phyloP scores from a whole-genome alignment of 768 basidiomycete genomes.

The Russula compacta region DNA sequence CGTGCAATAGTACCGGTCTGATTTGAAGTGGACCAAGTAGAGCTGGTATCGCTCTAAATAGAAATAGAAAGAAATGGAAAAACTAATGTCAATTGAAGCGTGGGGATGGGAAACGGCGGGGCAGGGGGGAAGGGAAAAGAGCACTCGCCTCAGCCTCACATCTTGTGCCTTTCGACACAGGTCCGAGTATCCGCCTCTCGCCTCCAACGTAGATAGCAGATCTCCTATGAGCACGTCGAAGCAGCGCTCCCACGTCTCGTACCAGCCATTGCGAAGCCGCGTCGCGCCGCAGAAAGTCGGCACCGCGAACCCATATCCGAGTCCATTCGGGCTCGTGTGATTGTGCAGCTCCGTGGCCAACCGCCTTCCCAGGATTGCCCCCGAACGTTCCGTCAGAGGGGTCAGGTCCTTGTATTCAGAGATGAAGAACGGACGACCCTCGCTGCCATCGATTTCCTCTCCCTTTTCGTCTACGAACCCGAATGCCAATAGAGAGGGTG shows the following conservation, averaged over 20 bases:
- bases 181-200: slow-evolving; percentile 34
- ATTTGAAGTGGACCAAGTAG: slow-evolving; percentile 50
- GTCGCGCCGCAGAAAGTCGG: slow-evolving; percentile 76
- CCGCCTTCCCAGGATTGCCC: slow-evolving; percentile 44
- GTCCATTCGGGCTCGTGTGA: slow-evolving; percentile 35
- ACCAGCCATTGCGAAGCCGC: slow-evolving; percentile 64
- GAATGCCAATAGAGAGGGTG: slow-evolving; percentile 45
- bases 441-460: slow-evolving; percentile 23
- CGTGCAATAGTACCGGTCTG: slow-evolving; percentile 64
- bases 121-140: neutral
- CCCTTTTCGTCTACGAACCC: slow-evolving; percentile 30
- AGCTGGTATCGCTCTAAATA: slow-evolving; percentile 39
- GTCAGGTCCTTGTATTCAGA: slow-evolving; percentile 63
- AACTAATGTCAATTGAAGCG: neutral
- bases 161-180: slow-evolving; percentile 45
- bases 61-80: neutral
- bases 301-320: slow-evolving; percentile 50
- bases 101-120: neutral
- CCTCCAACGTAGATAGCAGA: slow-evolving; percentile 39
- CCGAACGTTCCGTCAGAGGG: slow-evolving; percentile 38
- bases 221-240: slow-evolving; percentile 53
- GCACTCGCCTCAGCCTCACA: slow-evolving; percentile 36
- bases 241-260: slow-evolving; percentile 60
- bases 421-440: slow-evolving; percentile 53
- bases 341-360: slow-evolving; percentile 60